These are phyloP conservation scores for Cicer chorassanicum DNA, from an alignment of 306 rosid genomes.

Conservation along the genomic window DNA sequence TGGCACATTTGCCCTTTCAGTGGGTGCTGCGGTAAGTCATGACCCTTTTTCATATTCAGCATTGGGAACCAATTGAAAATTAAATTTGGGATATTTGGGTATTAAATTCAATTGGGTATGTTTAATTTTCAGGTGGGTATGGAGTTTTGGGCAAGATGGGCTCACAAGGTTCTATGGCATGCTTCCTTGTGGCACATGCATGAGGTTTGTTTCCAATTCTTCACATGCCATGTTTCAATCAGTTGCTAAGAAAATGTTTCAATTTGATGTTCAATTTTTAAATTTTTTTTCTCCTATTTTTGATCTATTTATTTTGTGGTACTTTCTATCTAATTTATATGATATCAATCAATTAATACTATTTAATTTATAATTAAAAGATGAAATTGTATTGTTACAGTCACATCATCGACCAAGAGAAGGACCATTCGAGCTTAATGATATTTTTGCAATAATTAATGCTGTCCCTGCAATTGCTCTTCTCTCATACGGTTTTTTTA, in stretches of 20 bases:
- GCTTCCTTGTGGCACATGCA: conserved; percentile 58
- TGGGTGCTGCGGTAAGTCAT: conserved; percentile 76
- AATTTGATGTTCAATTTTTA: too few species aligned
- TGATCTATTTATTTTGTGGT: too few species aligned
- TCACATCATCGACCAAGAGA: conserved; percentile 97
- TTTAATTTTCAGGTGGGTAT: conserved; percentile 48
- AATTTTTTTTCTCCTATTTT: not conserved
- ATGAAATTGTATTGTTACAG: conserved; percentile 54
- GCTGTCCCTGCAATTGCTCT: conserved; percentile 94
- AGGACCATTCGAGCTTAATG: conserved; percentile 94
- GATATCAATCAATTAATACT: not conserved
- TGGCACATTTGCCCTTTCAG: conserved; percentile 91
- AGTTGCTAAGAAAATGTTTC: too few species aligned
- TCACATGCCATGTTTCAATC: not conserved
- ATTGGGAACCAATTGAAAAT: not conserved
- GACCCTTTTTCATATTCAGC: conserved; percentile 21
- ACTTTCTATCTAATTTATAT: too few species aligned
- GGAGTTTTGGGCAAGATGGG: conserved; percentile 65
- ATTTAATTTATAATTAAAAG: not conserved
- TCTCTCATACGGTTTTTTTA: conserved; percentile 80
- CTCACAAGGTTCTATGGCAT: conserved; percentile 56
- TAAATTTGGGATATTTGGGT: not conserved
- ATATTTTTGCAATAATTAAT: conserved; percentile 82
- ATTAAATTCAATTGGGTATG: conserved; percentile 25
- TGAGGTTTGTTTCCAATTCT: conserved; percentile 42